A percentile compares a stretch with the other conserved stretches of the same genome.
Evolutionary conservation across 75 land plant genomes (phyloP).

Genomic region (Cupressus sempervirens): DNA sequence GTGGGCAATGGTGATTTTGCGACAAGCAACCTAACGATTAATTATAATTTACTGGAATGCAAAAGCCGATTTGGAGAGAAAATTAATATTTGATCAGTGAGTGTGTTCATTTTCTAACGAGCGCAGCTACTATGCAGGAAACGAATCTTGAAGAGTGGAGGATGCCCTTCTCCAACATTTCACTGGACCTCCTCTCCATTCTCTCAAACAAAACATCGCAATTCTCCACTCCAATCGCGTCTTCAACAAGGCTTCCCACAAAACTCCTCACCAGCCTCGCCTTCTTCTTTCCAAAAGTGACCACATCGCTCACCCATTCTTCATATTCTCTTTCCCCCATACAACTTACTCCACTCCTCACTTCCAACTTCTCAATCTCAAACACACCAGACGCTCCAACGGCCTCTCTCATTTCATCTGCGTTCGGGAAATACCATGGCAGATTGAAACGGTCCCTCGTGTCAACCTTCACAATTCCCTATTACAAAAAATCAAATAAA

Average conservation of each 20-base stretch:
- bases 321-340: not conserved
- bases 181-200: not conserved
- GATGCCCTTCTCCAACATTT: not conserved
- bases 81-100: too few relatives aligned
- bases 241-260: not conserved
- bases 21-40: too few relatives aligned
- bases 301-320: not conserved
- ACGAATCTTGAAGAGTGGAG: too few relatives aligned
- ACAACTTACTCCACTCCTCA: not conserved
- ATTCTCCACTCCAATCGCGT: not conserved
- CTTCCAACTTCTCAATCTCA: not conserved
- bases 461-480: not conserved
- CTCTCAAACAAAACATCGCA: not conserved
- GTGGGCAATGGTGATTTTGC: too few relatives aligned
- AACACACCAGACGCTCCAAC: not conserved
- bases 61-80: too few relatives aligned
- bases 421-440: constrained; percentile 12
- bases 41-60: too few relatives aligned
- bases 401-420: not conserved
- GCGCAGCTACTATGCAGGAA: too few relatives aligned
- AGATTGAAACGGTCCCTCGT: not conserved
- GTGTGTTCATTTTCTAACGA: too few relatives aligned
- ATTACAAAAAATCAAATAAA: too few relatives aligned
- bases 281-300: not conserved
- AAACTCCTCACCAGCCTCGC: not conserved